Evolutionary conservation across 2,329 filamentous ascomycete species (phyloP), one percentile per base, ranked within the genome.

Genomic region (Pseudomassariella vexata): DNA sequence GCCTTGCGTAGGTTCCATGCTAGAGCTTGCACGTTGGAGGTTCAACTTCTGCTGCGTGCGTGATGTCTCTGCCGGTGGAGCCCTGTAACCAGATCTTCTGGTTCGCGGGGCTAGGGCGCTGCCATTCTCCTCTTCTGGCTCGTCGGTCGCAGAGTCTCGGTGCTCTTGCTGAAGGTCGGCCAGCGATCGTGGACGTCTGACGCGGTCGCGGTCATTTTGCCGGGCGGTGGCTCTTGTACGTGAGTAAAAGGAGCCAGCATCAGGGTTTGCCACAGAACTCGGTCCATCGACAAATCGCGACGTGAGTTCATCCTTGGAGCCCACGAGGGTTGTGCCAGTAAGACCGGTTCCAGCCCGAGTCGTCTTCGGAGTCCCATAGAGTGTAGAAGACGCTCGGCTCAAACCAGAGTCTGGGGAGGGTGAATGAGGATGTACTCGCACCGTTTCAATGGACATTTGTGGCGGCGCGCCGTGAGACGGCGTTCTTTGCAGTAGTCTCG

Each of bases 41-140:
- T 85, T 81, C 10, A 87, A 64, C 48, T 87, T 87, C 53, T 86
- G 81, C 56, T 86, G 81, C 1, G 80, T 85, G 10, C 82, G 70
- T 33, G 79, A 84, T 42, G 74, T 68, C 37, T 76, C 70, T 1
- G 69, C 67, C 1, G 66, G 55, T 1, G 60, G 60, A 2, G 59
- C 57, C 12, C 47, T 64, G 41, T 44, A 57, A 41, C 20, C 60
- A 40, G 60, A 56, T 45, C 47, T 59, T 46, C 41, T 63, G 47
- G 51, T 55, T 49, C 62, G 63, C 17, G 66, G 69, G 4, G 66
- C 61, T 10, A 75, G 51, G 21, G 63, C 67, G 35, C 67, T 70
- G 10, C 55, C 56, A 24, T 59, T 56, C 6, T 60, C 58, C 34
- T 65, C 59, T 9, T 61, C 55, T 9, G 38, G 31, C 5, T 50